Base-by-base conservation (phyloP, 257 asterid species). In the Solanum appendiculatum region DNA sequence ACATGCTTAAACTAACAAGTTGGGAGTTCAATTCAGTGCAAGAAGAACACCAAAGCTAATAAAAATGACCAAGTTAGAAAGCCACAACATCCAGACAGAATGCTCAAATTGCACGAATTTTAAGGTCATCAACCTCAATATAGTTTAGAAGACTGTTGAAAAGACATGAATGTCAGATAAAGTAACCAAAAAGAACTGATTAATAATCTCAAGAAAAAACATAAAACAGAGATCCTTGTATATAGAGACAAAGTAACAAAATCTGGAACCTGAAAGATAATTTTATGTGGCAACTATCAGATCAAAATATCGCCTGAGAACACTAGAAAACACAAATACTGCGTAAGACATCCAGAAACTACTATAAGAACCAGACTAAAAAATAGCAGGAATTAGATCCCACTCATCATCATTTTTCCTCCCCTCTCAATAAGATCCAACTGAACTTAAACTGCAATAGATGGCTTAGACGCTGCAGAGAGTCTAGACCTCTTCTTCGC, bases 401-500 rank as follows among this genome's bases (percentile, higher is more conserved):
- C 42, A 18, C 44, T 46, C 10, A 80, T 78, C 18, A 48, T 44
- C 84, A 12, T 40, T 25, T 39, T 75, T 40, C 29, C 7, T 37
- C 10, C 33, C 20, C 31, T 29, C 33, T 20, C 44, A 48, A 23
- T 12, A 39, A 40, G 58, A 77, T 12, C 60, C 3, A 56, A 74
- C 64, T 15, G 84, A 80, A 27, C 4, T 48, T 81, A 48, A 81
- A 69, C 44, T 4, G 85, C 85, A 81, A 81, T 31, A 48, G 85
- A 81, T 29, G 85, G 85, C 85, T 81, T 81, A 48, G 85, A 81
- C 23, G 69, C 85, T 18, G 85, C 85, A 48, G 85, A 81, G 7
- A 81, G 85, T 81, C 85, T 81, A 48, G 85, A 81, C 85, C 85
- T 48, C 44, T 81, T 81, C 68, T 81, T 81, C 31, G 85, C 85